Base-by-base conservation (phyloP, 2,329 filamentous ascomycete genomes). In the Fusarium nygamai region DNA sequence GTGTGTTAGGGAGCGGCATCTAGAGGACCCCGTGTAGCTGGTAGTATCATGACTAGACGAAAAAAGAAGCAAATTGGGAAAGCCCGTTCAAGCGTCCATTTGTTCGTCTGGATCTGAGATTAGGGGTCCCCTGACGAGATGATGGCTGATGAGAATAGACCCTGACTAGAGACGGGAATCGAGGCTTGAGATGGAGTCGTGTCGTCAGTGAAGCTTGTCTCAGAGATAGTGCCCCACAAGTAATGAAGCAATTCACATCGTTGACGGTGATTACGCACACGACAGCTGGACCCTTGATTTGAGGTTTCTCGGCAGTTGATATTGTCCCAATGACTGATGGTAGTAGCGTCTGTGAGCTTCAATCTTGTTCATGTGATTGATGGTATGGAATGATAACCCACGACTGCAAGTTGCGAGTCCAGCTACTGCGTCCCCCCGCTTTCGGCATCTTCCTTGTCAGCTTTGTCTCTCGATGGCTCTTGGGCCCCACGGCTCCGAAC, bases 31-130 rank as follows among this genome's bases (percentile, higher is more conserved):
- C 39, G 31, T 65, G 72, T 50, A 67, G 61, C 22, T 43, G 57
- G 57, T 56, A 65, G 73, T 65, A 64, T 71, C 66, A 75, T 65
- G 73, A 75, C 73, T 75, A 71, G 73, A 75, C 73, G 73, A 75
- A 71, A 75, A 48, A 50, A 67, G 64, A 64, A 61, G 58, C 50
- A 67, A 73, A 69, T 54, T 43, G n/a, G 54, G 60, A 50, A 63
- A 24, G 24, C 51, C 44, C 27, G 63, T 67, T 67, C n/a, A 67
- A 71, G 41, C 67, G 57, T 44, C 22, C 46, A 22, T 31, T 17
- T 31, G 46, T 48, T 29, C 33, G 53, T 33, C 65, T 41, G 29
- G 64, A 62, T 69, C 65, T 64, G 38, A 43, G 36, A 57, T 57
- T 60, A 57, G 27, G 53, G 62, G 56, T 48, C 44, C 59, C 47